A percentile compares a stretch with the other conserved stretches of the same genome.
Conservation (phyloP, 2,329 filamentous ascomycete species). For the Grosmannia clavigera region DNA sequence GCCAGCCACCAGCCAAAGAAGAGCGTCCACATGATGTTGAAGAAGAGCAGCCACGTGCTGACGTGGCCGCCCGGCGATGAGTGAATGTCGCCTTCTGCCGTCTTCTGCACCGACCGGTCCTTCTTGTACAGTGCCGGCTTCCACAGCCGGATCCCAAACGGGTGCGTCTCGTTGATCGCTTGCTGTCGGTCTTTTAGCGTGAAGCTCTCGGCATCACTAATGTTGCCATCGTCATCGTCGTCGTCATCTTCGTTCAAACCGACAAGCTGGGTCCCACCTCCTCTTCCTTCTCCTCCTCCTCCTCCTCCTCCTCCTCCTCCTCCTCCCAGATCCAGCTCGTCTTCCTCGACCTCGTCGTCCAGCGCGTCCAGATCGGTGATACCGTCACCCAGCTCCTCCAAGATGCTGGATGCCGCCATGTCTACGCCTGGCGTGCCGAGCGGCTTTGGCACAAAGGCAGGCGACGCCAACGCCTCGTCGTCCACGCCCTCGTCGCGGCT, state of each 20-base stretch:
- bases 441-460: constrained; percentile 3
- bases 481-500: constrained; percentile 13
- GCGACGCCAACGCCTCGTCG: neutral
- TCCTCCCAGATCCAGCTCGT: constrained; percentile 22
- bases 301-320: constrained; percentile 21
- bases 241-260: constrained; percentile 24
- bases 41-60: constrained; percentile 70
- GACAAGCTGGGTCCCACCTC: constrained; percentile 3
- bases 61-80: constrained; percentile 83
- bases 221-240: constrained; percentile 54
- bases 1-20: constrained; percentile 96
- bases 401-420: neutral
- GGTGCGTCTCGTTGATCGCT: constrained; percentile 97
- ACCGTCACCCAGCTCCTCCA: constrained; percentile 2
- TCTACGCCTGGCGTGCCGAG: neutral
- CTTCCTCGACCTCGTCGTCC: constrained; percentile 22
- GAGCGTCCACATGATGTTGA: constrained; percentile 84
- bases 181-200: constrained; percentile 93
- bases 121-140: constrained; percentile 99
- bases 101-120: constrained; percentile 88
- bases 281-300: constrained; percentile 21
- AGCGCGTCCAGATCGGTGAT: constrained; percentile 23
- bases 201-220: constrained; percentile 94
- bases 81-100: constrained; percentile 92
- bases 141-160: constrained; percentile 97